Evolutionary conservation across 2,329 filamentous ascomycete species (phyloP), one percentile per base, ranked within the genome.

Genomic region (Claviceps quebecensis): DNA sequence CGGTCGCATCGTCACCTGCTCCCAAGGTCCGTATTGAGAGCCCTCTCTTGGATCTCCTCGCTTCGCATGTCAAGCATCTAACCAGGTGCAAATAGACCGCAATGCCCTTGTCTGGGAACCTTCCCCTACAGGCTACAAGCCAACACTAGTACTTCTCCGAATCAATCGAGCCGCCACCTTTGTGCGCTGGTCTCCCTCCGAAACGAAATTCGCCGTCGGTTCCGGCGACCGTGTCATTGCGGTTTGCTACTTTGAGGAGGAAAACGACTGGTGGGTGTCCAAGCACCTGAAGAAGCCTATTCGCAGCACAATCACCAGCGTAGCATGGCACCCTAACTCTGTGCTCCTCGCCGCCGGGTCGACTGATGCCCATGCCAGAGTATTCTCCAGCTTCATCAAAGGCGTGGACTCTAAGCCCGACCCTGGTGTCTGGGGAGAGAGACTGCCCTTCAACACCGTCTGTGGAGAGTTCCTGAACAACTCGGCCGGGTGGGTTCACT

Each of bases 191-290:
- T 94, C 89, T 22, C 93, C 93, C 2, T 91, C 86, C 22, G 93
- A 98, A 75, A 86, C 83, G 66, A 98, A 98, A 71, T 98, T 98
- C 67, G 93, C 93, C 50, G 93, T 97, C 26, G 93, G 93, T 54
- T 96, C 90, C 29, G 93, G 93, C 55, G 93, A 95, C 60, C 84
- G 93, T 56, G 86, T 95, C 57, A 95, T 98, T 62, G 89, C 93
- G 41, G 80, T 97, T 60, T 98, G 93, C 76, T 97, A 97, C 74
- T 98, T 98, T 61, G 93, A 98, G 65, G 87, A 95, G 67, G 93
- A 98, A 70, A 96, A 98, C 70, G 90, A 98, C 74, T 98, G 93
- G 93, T 98, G 93, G 93, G 91, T 98, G 43, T 96, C 90, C 39
- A 98, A 98, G 77, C 93, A 98, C 71, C 72, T 98, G 64, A 97